phyloP scores from a whole-genome alignment of 805 yeast species.

The Scheffersomyces amazonensis region DNA sequence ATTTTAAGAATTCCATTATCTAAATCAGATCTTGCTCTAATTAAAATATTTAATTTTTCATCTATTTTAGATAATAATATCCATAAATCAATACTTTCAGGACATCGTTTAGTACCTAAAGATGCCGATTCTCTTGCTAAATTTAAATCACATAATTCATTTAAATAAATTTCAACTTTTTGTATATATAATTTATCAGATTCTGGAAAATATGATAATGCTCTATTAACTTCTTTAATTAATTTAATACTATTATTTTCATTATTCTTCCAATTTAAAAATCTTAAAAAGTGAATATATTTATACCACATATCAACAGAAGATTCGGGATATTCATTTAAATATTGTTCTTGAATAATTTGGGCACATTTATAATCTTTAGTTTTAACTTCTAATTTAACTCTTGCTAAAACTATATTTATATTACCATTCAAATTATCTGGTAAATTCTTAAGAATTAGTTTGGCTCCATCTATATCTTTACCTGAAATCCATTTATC shows the following conservation, averaged over 20 bases:
- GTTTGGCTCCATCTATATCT: constrained; percentile 51
- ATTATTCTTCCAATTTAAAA: constrained; percentile 4
- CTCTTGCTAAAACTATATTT: constrained; percentile 68
- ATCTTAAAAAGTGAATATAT: constrained; percentile 29
- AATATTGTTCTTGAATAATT: constrained; percentile 18
- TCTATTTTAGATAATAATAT: constrained; percentile 47
- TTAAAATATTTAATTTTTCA: constrained; percentile 38
- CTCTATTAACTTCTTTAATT: constrained; percentile 37
- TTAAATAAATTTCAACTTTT: constrained; percentile 52
- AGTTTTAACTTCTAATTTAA: constrained; percentile 56
- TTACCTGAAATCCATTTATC: constrained; percentile 54
- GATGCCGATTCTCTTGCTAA: constrained; percentile 48
- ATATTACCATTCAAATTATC: constrained; percentile 43
- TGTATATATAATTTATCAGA: constrained; percentile 58
- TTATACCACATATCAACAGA: constrained; percentile 61
- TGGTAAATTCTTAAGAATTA: constrained; percentile 49
- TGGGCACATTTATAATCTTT: constrained; percentile 41
- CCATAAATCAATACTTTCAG: constrained; percentile 52
- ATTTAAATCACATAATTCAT: constrained; percentile 20
- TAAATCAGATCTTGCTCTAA: constrained; percentile 67
- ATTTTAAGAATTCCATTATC: constrained; percentile 62
- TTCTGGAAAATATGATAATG: constrained; percentile 46
- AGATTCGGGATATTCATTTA: constrained; percentile 10
- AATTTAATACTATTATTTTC: constrained; percentile 5
- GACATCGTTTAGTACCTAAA: constrained; percentile 48